Evolutionary conservation across 2,329 filamentous ascomycete species (phyloP).

Genomic region (Waltergamsia citrina): DNA sequence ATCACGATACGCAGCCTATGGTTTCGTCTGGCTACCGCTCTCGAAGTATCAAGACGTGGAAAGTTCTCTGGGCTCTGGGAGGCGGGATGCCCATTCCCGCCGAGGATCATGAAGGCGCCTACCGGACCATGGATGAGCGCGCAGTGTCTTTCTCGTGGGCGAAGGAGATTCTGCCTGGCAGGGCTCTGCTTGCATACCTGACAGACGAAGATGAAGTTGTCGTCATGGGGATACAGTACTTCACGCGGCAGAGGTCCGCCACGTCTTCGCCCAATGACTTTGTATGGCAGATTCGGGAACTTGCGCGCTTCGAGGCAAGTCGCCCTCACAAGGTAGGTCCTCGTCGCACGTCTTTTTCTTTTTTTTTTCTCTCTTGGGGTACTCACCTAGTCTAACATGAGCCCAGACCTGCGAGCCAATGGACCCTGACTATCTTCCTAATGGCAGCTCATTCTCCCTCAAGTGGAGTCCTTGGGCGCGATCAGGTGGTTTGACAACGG

Average conservation of each 20-base stretch:
- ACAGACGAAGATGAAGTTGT: constrained; percentile 41
- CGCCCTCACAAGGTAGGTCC: constrained; percentile 29
- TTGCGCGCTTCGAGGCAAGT: constrained; percentile 34
- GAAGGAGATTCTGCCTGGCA: constrained; percentile 26
- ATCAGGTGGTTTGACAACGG: constrained; percentile 20
- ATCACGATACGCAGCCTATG: constrained; percentile 16
- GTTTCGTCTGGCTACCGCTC: constrained; percentile 19
- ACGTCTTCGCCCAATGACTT: constrained; percentile 11
- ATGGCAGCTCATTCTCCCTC: constrained; percentile 38
- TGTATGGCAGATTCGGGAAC: constrained; percentile 41
- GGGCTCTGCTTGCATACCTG: constrained; percentile 38
- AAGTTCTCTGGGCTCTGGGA: constrained; percentile 46
- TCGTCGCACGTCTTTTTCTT: neutral
- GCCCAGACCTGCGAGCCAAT: constrained; percentile 16
- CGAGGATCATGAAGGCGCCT: constrained; percentile 17
- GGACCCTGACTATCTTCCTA: constrained; percentile 40
- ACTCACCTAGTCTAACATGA: neutral
- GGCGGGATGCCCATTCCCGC: constrained; percentile 39
- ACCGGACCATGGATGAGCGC: constrained; percentile 29
- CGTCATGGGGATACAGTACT: constrained; percentile 37
- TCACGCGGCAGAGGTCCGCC: constrained; percentile 10
- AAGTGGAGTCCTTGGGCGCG: constrained; percentile 45
- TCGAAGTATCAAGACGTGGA: constrained; percentile 38
- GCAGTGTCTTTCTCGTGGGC: constrained; percentile 46
- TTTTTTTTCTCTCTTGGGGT: too few relatives aligned